A percentile compares a stretch with the other conserved stretches of the same genome.
These are phyloP conservation scores for Vanrija sp. DNA, from an alignment of 1,284 basidiomycete genomes.

Conservation along the genomic window DNA sequence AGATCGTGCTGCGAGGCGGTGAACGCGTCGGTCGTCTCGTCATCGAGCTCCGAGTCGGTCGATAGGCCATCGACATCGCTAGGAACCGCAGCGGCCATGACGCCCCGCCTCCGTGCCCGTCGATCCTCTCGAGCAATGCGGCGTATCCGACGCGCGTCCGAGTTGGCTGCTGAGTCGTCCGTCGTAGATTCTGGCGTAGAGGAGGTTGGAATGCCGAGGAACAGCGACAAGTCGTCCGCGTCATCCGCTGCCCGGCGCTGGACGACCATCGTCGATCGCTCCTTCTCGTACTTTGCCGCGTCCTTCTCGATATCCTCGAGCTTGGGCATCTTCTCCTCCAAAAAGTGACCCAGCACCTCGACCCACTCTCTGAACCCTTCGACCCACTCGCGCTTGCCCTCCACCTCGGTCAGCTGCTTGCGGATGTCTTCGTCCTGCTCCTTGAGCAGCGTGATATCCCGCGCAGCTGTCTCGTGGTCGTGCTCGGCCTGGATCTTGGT, in stretches of 20 bases:
- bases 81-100: background rate
- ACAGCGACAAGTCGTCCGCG: conserved; percentile 71
- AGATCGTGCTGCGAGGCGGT: conserved; percentile 60
- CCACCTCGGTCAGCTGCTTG: conserved; percentile 70
- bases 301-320: conserved; percentile 83
- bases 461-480: conserved; percentile 45
- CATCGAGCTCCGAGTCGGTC: conserved; percentile 69
- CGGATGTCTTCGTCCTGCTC: conserved; percentile 73
- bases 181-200: conserved; percentile 26
- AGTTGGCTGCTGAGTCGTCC: conserved; percentile 45
- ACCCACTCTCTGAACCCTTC: conserved; percentile 77
- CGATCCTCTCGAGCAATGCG: conserved; percentile 53
- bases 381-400: conserved; percentile 83
- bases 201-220: conserved; percentile 60
- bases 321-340: conserved; percentile 87
- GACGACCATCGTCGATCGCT: conserved; percentile 66
- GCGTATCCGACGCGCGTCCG: conserved; percentile 56
- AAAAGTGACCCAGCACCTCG: conserved; percentile 77
- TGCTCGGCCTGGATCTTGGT: conserved; percentile 39
- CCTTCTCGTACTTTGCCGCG: conserved; percentile 66
- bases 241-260: conserved; percentile 68
- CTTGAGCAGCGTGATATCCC: conserved; percentile 68
- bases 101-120: conserved; percentile 53
- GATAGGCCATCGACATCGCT: conserved; percentile 71
- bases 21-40: conserved; percentile 67